These are phyloP conservation scores for Malus orientalis DNA, from an alignment of 306 rosid genomes.

Conservation along the genomic window DNA sequence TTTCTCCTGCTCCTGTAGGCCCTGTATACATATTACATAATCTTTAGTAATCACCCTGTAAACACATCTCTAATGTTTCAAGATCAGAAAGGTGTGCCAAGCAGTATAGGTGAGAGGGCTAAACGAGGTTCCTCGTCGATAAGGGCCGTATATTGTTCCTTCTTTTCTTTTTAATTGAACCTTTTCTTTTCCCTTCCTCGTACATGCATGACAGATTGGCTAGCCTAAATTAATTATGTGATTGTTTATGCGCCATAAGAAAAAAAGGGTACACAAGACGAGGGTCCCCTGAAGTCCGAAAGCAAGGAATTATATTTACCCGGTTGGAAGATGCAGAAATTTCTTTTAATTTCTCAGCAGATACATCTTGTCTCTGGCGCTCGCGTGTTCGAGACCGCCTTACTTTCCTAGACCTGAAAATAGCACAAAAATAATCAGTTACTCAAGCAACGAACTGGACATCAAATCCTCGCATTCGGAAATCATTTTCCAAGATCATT, in stretches of 20 bases:
- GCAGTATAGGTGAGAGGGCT: neutral
- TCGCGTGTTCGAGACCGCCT: constrained; percentile 44
- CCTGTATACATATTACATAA: neutral
- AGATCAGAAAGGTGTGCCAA: too few species aligned
- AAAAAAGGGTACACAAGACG: neutral
- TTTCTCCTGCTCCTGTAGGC: constrained; percentile 33
- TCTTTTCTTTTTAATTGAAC: neutral
- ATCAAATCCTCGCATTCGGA: neutral
- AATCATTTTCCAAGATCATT: neutral
- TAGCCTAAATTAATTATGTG: neutral
- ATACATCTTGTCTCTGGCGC: constrained; percentile 29
- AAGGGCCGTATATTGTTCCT: neutral
- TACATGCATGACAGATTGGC: neutral
- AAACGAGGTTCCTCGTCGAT: too few species aligned
- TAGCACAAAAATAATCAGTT: neutral
- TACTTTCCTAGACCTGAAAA: constrained; percentile 45
- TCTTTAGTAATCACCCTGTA: neutral
- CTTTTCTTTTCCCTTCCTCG: neutral
- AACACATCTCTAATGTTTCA: too few species aligned
- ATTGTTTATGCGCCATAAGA: neutral
- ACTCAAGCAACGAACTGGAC: neutral
- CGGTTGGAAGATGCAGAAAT: constrained; percentile 31
- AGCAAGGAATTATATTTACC: constrained; percentile 17
- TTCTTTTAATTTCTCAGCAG: constrained; percentile 28
- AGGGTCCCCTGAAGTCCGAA: neutral